Evolutionary conservation across 768 basidiomycete genomes (phyloP).

Genomic region (Cystofilobasidium bisporidii): DNA sequence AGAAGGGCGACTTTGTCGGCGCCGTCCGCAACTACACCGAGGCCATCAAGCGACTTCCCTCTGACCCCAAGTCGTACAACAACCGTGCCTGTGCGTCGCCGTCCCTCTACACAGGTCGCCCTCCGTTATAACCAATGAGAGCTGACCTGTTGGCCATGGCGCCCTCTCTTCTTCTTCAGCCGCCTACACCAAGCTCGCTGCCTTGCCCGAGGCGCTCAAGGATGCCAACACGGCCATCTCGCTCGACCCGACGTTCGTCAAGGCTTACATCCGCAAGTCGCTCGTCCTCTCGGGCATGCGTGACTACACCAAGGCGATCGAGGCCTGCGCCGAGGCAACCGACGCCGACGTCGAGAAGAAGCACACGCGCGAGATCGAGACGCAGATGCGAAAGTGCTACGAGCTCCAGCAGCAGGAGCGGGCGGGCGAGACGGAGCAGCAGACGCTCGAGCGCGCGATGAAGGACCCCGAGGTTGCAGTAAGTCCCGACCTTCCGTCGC

Average conservation of each 20-base stretch:
- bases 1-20: conserved; percentile 77
- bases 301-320: conserved; percentile 76
- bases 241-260: conserved; percentile 82
- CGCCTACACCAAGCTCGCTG: conserved; percentile 77
- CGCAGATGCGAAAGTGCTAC: conserved; percentile 69
- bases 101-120: too few relatives aligned
- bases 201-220: conserved; percentile 89
- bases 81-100: conserved; percentile 78
- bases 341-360: conserved; percentile 71
- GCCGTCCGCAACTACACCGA: conserved; percentile 90
- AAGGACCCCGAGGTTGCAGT: conserved; percentile 80
- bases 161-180: not conserved
- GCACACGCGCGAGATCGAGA: conserved; percentile 71
- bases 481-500: not conserved
- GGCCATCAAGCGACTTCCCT: conserved; percentile 89
- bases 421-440: conserved; percentile 76
- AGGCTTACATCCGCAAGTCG: conserved; percentile 89
- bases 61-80: conserved; percentile 85
- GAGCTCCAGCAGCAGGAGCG: conserved; percentile 69
- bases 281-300: conserved; percentile 80
- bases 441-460: conserved; percentile 89
- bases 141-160: too few relatives aligned
- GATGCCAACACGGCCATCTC: conserved; percentile 89
- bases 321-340: conserved; percentile 62
- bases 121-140: too few relatives aligned